These are phyloP conservation scores for Calonectria leucothoes DNA, from an alignment of 2,329 filamentous ascomycete genomes.

Conservation along the genomic window DNA sequence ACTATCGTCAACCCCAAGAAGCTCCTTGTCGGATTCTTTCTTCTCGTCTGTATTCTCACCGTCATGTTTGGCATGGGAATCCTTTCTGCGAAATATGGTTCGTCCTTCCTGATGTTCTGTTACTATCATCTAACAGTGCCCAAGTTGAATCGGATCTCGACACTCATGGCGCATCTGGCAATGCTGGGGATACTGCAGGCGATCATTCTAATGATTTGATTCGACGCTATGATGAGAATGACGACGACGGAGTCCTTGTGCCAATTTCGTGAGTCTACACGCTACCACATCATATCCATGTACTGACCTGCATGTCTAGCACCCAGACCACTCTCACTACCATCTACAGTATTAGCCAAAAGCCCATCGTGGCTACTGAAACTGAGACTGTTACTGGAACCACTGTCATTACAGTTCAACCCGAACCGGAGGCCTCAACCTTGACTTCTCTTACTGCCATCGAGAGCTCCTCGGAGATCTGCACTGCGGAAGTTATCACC, in stretches of 20 bases:
- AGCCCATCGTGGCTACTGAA: constrained; percentile 30
- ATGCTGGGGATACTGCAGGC: not conserved
- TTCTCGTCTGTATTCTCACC: constrained; percentile 28
- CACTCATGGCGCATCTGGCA: not conserved
- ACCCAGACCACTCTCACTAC: constrained; percentile 49
- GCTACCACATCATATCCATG: not conserved
- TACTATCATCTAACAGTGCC: constrained; percentile 4
- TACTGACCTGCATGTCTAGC: constrained; percentile 34
- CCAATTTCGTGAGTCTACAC: constrained; percentile 49
- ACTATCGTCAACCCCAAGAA: constrained; percentile 21
- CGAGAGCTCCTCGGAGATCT: constrained; percentile 37
- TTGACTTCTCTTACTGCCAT: constrained; percentile 40
- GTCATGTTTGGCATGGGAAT: constrained; percentile 45
- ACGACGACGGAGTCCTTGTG: constrained; percentile 36
- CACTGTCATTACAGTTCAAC: constrained; percentile 43
- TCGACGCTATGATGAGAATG: constrained; percentile 25
- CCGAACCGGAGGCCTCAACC: constrained; percentile 33
- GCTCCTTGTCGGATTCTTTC: constrained; percentile 18
- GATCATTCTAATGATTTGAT: constrained; percentile 7
- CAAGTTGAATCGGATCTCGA: constrained; percentile 12
- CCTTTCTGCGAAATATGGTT: constrained; percentile 43
- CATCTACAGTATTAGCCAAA: constrained; percentile 45
- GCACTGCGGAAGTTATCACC: constrained; percentile 35
- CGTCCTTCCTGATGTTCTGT: not conserved
- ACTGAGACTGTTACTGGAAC: constrained; percentile 43